Evolutionary conservation across 1,284 basidiomycete species (phyloP).

Genomic region (Gymnopus androsaceus): DNA sequence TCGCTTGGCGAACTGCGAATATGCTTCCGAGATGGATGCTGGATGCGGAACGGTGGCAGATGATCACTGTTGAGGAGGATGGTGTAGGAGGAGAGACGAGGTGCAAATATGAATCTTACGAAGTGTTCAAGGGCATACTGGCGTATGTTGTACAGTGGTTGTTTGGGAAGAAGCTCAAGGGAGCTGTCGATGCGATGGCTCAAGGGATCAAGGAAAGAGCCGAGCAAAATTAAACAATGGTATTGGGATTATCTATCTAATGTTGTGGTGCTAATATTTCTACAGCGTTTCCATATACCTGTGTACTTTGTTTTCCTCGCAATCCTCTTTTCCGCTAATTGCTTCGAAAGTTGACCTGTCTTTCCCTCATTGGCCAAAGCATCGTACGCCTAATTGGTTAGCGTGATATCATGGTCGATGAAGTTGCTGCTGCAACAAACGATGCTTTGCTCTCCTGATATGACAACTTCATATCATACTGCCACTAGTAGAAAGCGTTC

Average conservation of each 20-base stretch:
- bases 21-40: slow-evolving; percentile 50
- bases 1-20: slow-evolving; percentile 54
- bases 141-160: slow-evolving; percentile 59
- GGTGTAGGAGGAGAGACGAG: slow-evolving; percentile 33
- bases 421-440: no score
- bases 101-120: slow-evolving; percentile 66
- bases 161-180: slow-evolving; percentile 41
- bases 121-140: slow-evolving; percentile 57
- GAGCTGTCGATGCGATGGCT: slow-evolving; percentile 56
- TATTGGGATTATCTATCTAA: background rate
- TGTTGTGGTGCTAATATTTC: no score
- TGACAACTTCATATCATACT: no score
- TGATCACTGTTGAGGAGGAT: slow-evolving; percentile 47
- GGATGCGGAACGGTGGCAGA: slow-evolving; percentile 63
- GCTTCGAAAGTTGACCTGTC: no score
- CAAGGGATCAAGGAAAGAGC: slow-evolving; percentile 56
- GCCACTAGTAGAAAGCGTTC: no score
- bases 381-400: no score
- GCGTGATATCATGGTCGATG: no score
- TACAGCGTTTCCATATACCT: background rate
- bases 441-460: no score
- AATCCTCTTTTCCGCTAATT: no score
- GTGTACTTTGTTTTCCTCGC: no score
- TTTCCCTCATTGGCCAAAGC: no score
- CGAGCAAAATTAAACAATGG: slow-evolving; percentile 37